Base-by-base conservation (phyloP, 2,329 filamentous ascomycete species). In the Zymoseptoria pseudotritici region DNA sequence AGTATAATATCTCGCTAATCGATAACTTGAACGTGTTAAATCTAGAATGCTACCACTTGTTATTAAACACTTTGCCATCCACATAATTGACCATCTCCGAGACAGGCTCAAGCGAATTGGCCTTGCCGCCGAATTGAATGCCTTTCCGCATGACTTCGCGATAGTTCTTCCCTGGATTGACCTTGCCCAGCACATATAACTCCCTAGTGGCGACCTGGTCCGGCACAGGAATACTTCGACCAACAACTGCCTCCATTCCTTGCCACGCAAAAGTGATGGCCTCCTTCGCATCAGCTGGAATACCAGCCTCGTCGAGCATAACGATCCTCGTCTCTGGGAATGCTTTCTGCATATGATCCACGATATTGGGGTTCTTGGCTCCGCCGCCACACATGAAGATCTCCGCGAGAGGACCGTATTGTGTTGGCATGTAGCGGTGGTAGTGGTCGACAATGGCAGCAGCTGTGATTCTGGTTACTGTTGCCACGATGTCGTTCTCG, bases 321-420 rank as follows among this genome's bases (percentile, higher is more conserved):
- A 78, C 72, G 52, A 86, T 81, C 46, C 73, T 75, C 2, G 78
- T 78, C 46, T 75, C 72, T 13, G 78, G 82, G 64, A 78, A 82
- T 61, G 75, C 71, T 57, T 69, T 66, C 68, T 82, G 79, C 62
- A 86, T 79, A 67, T 78, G 82, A 6, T 76, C 68, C 2, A 76
- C 75, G 64, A 86, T 85, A 63, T 84, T 85, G 1, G 80, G 79
- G 65, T 86, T 85, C 61, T 79, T 77, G 0, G 82, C 82, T 19
- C 82, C 82, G 4, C 81, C 82, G 10, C 83, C 83, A 68, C 82
- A 85, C 78, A 86, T 82, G 74, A 82, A 86, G 46, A 86, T 77
- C 71, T 86, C 83, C 4, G 75, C 77, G 57, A 84, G 53, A 29
- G 53, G 22, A 13, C 59, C 76, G 13, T 77, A 69, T 64, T 74